Percentiles rank a stretch among this genome's conserved stretches.
These are phyloP conservation scores for Yamadazyma akitaensis DNA, from an alignment of 805 yeast genomes.

Conservation along the genomic window DNA sequence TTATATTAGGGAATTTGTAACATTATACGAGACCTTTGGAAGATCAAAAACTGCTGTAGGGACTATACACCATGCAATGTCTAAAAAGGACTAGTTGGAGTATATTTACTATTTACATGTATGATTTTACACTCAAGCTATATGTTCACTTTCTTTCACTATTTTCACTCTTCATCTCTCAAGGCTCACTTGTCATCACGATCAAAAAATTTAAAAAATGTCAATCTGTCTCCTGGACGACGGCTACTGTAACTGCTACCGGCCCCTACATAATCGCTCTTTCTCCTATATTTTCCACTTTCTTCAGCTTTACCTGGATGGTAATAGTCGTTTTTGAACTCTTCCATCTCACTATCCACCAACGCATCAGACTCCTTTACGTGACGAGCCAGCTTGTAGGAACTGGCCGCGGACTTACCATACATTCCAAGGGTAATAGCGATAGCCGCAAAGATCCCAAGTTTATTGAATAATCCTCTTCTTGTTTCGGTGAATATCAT, in stretches of 20 bases:
- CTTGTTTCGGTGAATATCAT: slow-evolving; percentile 27
- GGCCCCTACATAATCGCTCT: slow-evolving; percentile 66
- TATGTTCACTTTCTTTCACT: neutral
- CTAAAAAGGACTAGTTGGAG: neutral
- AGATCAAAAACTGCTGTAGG: too few species aligned
- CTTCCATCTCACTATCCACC: slow-evolving; percentile 26
- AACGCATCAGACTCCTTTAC: slow-evolving; percentile 33
- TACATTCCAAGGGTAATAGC: slow-evolving; percentile 31
- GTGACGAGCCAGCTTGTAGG: slow-evolving; percentile 33
- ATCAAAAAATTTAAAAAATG: slow-evolving; percentile 27
- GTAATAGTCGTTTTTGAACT: slow-evolving; percentile 29
- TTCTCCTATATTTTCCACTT: slow-evolving; percentile 39
- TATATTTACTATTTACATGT: neutral
- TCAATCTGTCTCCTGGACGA: slow-evolving; percentile 51
- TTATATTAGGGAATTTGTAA: too few species aligned
- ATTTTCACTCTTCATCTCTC: neutral
- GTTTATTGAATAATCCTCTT: slow-evolving; percentile 31
- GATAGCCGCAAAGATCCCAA: slow-evolving; percentile 28
- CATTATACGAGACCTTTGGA: too few species aligned
- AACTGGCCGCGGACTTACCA: slow-evolving; percentile 36
- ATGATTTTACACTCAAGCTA: too few species aligned
- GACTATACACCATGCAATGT: too few species aligned
- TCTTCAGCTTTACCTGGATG: slow-evolving; percentile 47
- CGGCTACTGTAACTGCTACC: slow-evolving; percentile 60
- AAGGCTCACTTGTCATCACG: slow-evolving; percentile 7